phyloP scores from a whole-genome alignment of 495 filamentous ascomycete species.

The Penicillium paradoxum region DNA sequence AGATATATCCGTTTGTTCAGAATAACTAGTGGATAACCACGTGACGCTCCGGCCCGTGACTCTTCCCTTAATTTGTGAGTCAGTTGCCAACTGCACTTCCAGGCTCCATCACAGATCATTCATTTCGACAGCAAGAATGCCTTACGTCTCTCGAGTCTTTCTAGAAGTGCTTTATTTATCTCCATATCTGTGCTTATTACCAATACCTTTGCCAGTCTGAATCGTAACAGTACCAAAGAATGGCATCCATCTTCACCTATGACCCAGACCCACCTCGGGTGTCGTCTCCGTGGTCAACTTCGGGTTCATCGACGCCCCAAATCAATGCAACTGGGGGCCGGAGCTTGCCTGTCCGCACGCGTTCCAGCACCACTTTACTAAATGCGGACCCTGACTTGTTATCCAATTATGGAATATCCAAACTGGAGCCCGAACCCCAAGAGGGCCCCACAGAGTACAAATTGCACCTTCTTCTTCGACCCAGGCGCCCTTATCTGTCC shows the following conservation, averaged over 20 bases:
- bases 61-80: constrained; percentile 3
- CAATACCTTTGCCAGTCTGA: constrained; percentile 9
- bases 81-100: not conserved
- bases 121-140: not conserved
- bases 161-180: not conserved
- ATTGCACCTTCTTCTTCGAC: constrained; percentile 80
- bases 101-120: not conserved
- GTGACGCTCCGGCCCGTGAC: constrained; percentile 2
- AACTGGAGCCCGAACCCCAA: constrained; percentile 85
- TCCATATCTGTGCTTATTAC: constrained; percentile 13
- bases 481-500: constrained; percentile 65
- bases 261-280: constrained; percentile 83
- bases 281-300: constrained; percentile 79
- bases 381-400: constrained; percentile 45
- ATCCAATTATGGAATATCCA: constrained; percentile 66
- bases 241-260: constrained; percentile 96
- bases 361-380: constrained; percentile 23
- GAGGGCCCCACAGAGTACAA: constrained; percentile 96
- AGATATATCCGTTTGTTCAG: not conserved
- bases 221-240: constrained; percentile 29
- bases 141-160: not conserved
- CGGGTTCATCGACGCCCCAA: constrained; percentile 40
- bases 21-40: not conserved
- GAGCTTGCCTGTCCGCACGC: constrained; percentile 21
- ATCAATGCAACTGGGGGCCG: constrained; percentile 16